Evolutionary conservation across 2,329 filamentous ascomycete species (phyloP), one percentile per base, ranked within the genome.

Genomic region (Ophiostoma himal-ulmi): DNA sequence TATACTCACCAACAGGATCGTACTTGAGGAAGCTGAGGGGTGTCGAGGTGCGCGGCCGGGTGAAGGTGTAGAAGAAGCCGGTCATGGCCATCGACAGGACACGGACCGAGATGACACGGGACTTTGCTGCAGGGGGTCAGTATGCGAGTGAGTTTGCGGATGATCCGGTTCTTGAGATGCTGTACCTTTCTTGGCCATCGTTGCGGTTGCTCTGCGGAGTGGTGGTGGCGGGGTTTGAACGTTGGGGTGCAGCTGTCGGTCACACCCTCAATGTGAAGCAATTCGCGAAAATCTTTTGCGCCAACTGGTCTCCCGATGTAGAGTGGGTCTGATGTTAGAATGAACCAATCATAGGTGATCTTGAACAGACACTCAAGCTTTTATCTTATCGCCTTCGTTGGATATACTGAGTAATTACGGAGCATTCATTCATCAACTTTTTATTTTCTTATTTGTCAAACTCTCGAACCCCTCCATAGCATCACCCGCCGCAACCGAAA

Each of bases 21-120:
- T 99, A 99, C 84, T 99, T 99, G 76, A 99, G 84, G 93, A 99
- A 95, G 83, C 93, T 96, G 82, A 99, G 87, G 70, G 96, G 94
- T 64, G 90, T 85, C 73, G 93, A 86, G 39, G 87, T 86, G 75
- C 95, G 90, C 14, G 93, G 94, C 71, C 96, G 89, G 75, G 90
- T 86, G 80, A 96, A 89, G 69, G 93, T 96, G 81, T 94, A 94
- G 85, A 94, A 99, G 86, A 93, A 99, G 77, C 95, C 95, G 36
- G 95, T 99, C 90, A 97, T 90, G 79, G 95, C 95, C 95, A 99
- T 99, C 74, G 93, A 97, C 80, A 99, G 85, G 75, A 99, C 90
- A 79, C 95, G 94, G 80, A 97, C 94, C 78, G 92, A 88, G 79
- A 99, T 90, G 75, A 94, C 90, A 80, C 96, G 93, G 78, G 94